Conservation (phyloP, 1,139 yeast species). For the Geotrichum histeridarum region DNA sequence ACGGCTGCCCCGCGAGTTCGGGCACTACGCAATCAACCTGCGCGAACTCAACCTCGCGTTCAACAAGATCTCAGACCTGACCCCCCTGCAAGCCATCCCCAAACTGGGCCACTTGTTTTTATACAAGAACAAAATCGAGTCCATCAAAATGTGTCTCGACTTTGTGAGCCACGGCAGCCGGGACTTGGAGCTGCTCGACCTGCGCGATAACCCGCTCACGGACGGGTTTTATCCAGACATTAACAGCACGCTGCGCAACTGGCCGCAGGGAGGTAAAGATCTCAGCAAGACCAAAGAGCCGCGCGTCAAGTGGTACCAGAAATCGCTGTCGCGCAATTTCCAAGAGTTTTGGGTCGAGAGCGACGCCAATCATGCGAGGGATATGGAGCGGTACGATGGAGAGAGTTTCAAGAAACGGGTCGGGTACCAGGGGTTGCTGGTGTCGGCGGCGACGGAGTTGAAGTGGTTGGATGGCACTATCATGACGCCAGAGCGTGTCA, state of each 20-base stretch:
- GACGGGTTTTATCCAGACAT: conserved; percentile 31
- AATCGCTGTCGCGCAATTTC: neutral
- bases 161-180: conserved; percentile 25
- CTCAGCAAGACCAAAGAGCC: neutral
- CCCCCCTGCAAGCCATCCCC: conserved; percentile 30
- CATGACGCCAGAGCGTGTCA: neutral
- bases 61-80: conserved; percentile 30
- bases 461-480: conserved; percentile 16
- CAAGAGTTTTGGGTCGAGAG: conserved; percentile 2
- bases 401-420: neutral
- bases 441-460: conserved; percentile 5
- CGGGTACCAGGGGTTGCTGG: conserved; percentile 12
- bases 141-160: conserved; percentile 25
- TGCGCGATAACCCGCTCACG: conserved; percentile 35
- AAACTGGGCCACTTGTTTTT: conserved; percentile 32
- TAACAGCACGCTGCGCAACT: neutral
- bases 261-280: conserved; percentile 9
- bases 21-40: conserved; percentile 30
- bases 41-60: conserved; percentile 36
- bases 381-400: neutral
- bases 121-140: conserved; percentile 30
- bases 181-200: conserved; percentile 30
- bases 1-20: conserved; percentile 30
- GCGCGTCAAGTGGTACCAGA: neutral
- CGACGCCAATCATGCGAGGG: neutral